Evolutionary conservation across 2,329 filamentous ascomycete genomes (phyloP), one percentile per base, ranked within the genome.

Genomic region (Colletotrichum gigasporum): DNA sequence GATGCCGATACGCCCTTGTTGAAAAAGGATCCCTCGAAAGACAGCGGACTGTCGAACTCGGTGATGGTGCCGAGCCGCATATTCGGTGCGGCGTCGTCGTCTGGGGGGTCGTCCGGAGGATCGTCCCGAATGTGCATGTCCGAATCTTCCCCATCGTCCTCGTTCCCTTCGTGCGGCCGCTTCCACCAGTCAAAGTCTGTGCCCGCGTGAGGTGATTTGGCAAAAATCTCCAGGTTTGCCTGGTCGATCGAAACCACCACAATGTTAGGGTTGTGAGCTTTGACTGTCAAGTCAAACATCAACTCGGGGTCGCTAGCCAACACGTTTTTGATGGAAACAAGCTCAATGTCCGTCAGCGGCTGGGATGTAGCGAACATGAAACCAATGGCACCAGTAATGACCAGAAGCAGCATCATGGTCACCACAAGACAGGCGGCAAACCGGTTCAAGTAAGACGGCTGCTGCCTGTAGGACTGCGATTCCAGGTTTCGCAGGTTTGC

Each of bases 341-440:
- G 87, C 68, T 91, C 84, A 63, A 98, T 91, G 68, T 92, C 88
- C 24, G 88, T 86, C 48, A 99, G 85, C 6, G 94, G 92, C 73
- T 97, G 94, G 28, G 94, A 97, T 18, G 94, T 95, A 45, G 94
- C 92, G 77, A 97, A 91, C 78, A 97, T 89, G 76, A 98, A 96
- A 20, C 91, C 92, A 35, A 96, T 90, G 9, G 92, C 91, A 41
- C 92, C 93, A n/a, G 93, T 90, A 48, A 96, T 86, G 41, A 97
- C 87, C 14, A 97, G 81, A 35, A 96, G 78, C 20, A 97, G 80
- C 80, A 97, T 89, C 67, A 96, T 84, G 2, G 90, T 89, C n/a
- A 97, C 85, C 11, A 97, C 86, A 10, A 96, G 82, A 73, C 94
- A 98, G 58, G 93, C 92, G n/a, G 93, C 93, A 71, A 94, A 93